Base-by-base conservation (phyloP, 2,329 filamentous ascomycete species). In the Fusarium kyushuense region DNA sequence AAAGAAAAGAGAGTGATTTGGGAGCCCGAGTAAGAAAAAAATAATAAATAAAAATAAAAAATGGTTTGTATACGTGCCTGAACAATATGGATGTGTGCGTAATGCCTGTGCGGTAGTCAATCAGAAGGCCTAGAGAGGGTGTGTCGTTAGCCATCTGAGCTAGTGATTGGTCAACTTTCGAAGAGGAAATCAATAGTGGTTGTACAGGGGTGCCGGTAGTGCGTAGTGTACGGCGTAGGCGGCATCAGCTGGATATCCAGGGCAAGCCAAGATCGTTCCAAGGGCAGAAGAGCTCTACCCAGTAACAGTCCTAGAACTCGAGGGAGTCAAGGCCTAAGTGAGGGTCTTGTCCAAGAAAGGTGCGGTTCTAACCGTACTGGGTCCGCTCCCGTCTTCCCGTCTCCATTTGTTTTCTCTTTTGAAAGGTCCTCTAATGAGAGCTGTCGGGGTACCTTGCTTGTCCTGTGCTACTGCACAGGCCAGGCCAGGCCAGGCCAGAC, bases 191-290 rank as follows among this genome's bases (percentile, higher is more conserved):
- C 65, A 43, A 71, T 74, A 63, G 71, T 73, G 65, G 69, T 72
- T 74, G 72, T 68, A 59, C 69, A 74, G 70, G 72, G 72, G 72
- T 74, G 69, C 19, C 67, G 72, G 72, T 73, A 74, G 67, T 71
- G 67, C 36, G 68, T 64, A 42, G 59, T 46, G 58, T 56, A 63
- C 65, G 52, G 63, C 71, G 69, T 63, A 58, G 65, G 58, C 46
- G 47, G 62, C 59, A 71, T 74, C 72, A 74, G 72, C 72, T 74
- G 72, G 71, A 57, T 70, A 57, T 55, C 54, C 57, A 65, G 62
- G 61, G 57, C 61, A 48, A 70, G 66, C 54, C 66, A 60, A 62
- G 60, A 63, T 65, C 72, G 54, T 54, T 58, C 52, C 38, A 38
- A 62, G 56, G 49, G 69, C 55, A 64, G 61, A 62, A 56, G 58